Evolutionary conservation across 164 flowering plant species (phyloP), one percentile per base, ranked within the genome.

Genomic region (Nymphaea thermarum): DNA sequence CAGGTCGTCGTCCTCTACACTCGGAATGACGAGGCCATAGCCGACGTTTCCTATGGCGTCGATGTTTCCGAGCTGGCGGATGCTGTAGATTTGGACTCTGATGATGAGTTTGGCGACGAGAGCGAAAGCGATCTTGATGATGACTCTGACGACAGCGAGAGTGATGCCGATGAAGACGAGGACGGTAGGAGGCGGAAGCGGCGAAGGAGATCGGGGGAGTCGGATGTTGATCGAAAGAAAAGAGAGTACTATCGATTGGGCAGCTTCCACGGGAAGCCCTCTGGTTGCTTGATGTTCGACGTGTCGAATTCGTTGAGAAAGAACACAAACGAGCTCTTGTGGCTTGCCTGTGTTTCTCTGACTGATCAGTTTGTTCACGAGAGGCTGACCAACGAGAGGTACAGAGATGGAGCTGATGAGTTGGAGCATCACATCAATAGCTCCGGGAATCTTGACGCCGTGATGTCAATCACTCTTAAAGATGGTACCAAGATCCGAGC

Each of bases 311-410:
- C 74, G 25, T 75, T 89, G 66, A 80, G 95, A 75, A 93, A 86
- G 78, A 93, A 88, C 82, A 88, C 86, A 2, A 93, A 91, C 78
- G 97, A 89, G 71, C 73, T 85, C 79, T 88, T 93, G 16, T 93
- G 98, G 98, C 73, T 93, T 72, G 93, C 97, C 78, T 93, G 98
- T 79, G 91, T 93, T 42, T 87, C 98, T 15, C 76, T 93, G 25
- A 91, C 98, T 5, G 98, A 91, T 77, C 98, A 93, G 80, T 91
- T 89, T 76, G 87, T 89, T 25, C 98, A 93, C 43, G 95, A 86
- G 84, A 82, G 93, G 73, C 71, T 91, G 66, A 93, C 97, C 3
- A 84, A 87, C 69, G 98, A 93, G 80, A 83, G 98, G 75, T 93
- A 91, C 77, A 85, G 81, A 65, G 89, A 88, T 51, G 96, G 93